Evolutionary conservation across 345 rosid genomes (phyloP).

Genomic region (Theobroma cacao): DNA sequence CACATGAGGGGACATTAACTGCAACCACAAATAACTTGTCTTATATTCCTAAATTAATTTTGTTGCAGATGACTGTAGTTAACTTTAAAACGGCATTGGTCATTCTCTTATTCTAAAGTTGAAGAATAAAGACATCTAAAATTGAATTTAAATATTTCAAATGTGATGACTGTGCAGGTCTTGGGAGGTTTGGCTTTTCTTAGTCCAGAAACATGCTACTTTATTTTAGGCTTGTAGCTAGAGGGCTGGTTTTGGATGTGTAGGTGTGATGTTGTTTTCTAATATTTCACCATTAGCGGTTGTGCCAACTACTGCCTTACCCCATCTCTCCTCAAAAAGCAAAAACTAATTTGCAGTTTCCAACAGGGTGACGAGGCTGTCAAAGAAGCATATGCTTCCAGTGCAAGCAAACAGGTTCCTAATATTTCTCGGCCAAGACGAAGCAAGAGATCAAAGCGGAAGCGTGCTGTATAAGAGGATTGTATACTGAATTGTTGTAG

Average conservation of each 20-base stretch:
- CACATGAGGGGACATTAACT: not conserved
- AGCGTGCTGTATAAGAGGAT: constrained; percentile 64
- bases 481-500: constrained; percentile 26
- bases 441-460: constrained; percentile 88
- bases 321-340: not conserved
- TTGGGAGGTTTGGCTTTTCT: constrained; percentile 6
- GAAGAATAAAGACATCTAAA: not conserved
- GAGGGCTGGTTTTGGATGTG: not conserved
- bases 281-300: not conserved
- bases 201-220: not conserved
- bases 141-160: not conserved
- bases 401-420: constrained; percentile 54
- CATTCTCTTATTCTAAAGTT: not conserved
- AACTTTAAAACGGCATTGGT: not conserved
- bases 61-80: not conserved
- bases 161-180: not conserved
- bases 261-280: not conserved
- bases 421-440: constrained; percentile 62
- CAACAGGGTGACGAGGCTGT: constrained; percentile 65
- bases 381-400: constrained; percentile 72
- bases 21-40: not conserved
- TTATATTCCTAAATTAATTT: not conserved
- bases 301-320: not conserved
- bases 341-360: constrained; percentile 7
- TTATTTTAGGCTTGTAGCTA: not conserved